A percentile compares a stretch with the other conserved stretches of the same genome.
These are phyloP conservation scores for Thielaviopsis musarum DNA, from an alignment of 2,329 filamentous ascomycete species.

Conservation along the genomic window DNA sequence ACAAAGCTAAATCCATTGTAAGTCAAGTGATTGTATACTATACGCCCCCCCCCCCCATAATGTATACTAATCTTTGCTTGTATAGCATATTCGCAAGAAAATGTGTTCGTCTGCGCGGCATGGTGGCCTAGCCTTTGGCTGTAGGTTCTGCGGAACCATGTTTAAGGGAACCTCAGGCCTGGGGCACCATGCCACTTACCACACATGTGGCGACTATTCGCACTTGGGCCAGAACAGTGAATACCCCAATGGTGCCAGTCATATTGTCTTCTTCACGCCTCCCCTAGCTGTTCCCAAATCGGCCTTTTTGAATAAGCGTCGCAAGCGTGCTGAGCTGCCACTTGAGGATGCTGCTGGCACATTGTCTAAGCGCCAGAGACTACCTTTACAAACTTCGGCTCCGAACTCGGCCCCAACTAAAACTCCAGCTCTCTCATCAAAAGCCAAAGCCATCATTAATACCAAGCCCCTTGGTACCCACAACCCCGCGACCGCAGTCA, in stretches of 20 bases:
- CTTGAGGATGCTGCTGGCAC: neutral
- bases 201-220: slow-evolving; percentile 29
- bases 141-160: slow-evolving; percentile 20
- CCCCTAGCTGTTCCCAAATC: neutral
- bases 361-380: neutral
- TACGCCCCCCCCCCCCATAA: neutral
- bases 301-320: neutral
- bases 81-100: slow-evolving; percentile 21
- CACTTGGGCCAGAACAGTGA: neutral
- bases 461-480: neutral
- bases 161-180: slow-evolving; percentile 27
- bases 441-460: neutral
- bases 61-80: slow-evolving; percentile 10
- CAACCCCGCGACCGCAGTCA: too few species aligned
- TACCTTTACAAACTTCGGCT: neutral
- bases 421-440: neutral
- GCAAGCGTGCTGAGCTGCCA: neutral
- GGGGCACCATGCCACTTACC: slow-evolving; percentile 27
- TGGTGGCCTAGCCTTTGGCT: slow-evolving; percentile 19
- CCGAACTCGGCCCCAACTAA: neutral
- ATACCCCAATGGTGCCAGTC: neutral
- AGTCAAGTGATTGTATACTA: too few species aligned
- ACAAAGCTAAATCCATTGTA: slow-evolving; percentile 11
- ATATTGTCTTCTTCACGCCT: neutral
- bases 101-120: slow-evolving; percentile 17